phyloP scores from a whole-genome alignment of 164 flowering plant genomes.

The Sedum album region DNA sequence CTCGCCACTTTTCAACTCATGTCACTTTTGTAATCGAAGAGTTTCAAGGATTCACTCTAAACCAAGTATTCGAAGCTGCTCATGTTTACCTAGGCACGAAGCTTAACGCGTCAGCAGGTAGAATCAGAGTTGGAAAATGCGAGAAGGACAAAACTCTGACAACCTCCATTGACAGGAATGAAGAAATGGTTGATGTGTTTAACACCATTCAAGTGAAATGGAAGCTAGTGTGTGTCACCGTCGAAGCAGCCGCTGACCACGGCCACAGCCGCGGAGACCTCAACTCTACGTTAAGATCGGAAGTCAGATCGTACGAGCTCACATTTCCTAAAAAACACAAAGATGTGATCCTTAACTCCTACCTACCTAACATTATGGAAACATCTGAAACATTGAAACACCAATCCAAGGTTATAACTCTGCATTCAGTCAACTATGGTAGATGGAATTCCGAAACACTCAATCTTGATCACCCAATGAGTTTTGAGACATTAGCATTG shows the following conservation, averaged over 20 bases:
- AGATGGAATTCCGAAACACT: constrained; percentile 21
- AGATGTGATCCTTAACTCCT: constrained; percentile 12
- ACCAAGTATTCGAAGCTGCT: constrained; percentile 32
- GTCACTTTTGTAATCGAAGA: constrained; percentile 34
- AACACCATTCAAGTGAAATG: constrained; percentile 22
- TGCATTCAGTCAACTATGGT: constrained; percentile 18
- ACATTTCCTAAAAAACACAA: constrained; percentile 31
- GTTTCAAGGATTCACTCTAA: constrained; percentile 17
- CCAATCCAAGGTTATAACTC: constrained; percentile 24
- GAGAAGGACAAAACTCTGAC: constrained; percentile 18
- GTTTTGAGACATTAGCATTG: constrained; percentile 35
- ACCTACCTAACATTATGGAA: constrained; percentile 19
- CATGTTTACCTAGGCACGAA: constrained; percentile 23
- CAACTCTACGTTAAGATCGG: neutral
- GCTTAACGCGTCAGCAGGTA: constrained; percentile 13
- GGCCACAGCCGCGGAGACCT: neutral
- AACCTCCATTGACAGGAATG: constrained; percentile 16
- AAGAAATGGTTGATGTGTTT: constrained; percentile 23
- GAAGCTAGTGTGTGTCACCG: constrained; percentile 13
- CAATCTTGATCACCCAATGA: constrained; percentile 30
- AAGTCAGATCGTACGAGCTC: constrained; percentile 21
- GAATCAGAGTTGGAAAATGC: constrained; percentile 17
- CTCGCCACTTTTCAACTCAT: constrained; percentile 15
- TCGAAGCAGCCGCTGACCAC: neutral
- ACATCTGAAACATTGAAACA: constrained; percentile 14